Evolutionary conservation across 495 filamentous ascomycete species (phyloP).

Genomic region (Hypoxylon lenormandii): DNA sequence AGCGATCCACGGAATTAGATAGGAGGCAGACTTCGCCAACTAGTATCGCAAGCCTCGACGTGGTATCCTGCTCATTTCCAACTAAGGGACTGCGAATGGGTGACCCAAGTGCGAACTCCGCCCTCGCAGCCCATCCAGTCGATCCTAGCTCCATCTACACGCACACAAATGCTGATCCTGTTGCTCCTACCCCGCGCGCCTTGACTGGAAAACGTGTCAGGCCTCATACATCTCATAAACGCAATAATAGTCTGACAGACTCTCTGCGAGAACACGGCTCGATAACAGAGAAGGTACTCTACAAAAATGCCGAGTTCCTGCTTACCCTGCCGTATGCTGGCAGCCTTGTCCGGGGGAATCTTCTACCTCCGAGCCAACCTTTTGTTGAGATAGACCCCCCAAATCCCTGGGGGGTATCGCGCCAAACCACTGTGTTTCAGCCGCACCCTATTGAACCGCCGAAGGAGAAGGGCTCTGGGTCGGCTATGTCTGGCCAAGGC

Average conservation of each 20-base stretch:
- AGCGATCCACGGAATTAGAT: constrained; percentile 34
- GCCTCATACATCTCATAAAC: constrained; percentile 60
- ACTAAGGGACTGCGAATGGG: constrained; percentile 67
- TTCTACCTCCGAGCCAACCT: constrained; percentile 79
- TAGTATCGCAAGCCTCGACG: constrained; percentile 69
- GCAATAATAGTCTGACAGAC: constrained; percentile 76
- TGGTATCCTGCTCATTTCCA: constrained; percentile 86
- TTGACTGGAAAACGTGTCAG: constrained; percentile 66
- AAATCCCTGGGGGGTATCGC: constrained; percentile 57
- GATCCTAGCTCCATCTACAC: constrained; percentile 64
- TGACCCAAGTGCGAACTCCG: constrained; percentile 57
- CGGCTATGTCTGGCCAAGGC: constrained; percentile 69
- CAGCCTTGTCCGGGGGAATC: constrained; percentile 83
- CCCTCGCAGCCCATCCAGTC: constrained; percentile 73
- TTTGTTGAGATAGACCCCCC: constrained; percentile 79
- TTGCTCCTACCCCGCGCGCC: constrained; percentile 65
- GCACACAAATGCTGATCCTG: constrained; percentile 57
- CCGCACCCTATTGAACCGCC: constrained; percentile 49
- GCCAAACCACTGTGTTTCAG: constrained; percentile 65
- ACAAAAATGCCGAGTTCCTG: constrained; percentile 67
- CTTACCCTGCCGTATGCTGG: constrained; percentile 78
- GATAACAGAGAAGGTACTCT: constrained; percentile 60
- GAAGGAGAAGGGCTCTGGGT: constrained; percentile 59
- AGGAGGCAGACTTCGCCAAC: constrained; percentile 61
- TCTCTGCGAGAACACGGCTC: constrained; percentile 80